phyloP scores from a whole-genome alignment of 805 yeast genomes.

The Nakazawaea sp. region DNA sequence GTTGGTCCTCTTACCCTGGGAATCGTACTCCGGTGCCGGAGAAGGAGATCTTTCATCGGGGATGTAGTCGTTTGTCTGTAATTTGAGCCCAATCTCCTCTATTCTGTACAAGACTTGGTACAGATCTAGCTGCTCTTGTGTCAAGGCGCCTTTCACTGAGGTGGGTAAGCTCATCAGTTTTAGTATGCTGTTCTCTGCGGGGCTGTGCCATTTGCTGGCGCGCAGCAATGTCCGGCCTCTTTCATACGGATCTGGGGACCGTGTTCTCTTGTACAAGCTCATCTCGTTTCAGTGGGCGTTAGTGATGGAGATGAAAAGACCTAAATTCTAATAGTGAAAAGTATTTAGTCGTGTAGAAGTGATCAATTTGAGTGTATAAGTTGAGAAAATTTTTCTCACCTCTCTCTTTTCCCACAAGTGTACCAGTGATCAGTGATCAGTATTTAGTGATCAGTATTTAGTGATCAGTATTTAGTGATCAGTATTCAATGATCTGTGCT shows the following conservation, averaged over 20 bases:
- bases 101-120: slow-evolving; percentile 67
- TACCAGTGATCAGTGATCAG: too few relatives aligned
- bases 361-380: too few relatives aligned
- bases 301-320: too few relatives aligned
- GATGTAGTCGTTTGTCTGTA: slow-evolving; percentile 43
- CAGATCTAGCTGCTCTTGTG: slow-evolving; percentile 75
- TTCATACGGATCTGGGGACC: slow-evolving; percentile 2
- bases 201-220: background rate
- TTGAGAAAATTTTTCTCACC: too few relatives aligned
- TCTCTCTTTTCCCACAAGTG: too few relatives aligned
- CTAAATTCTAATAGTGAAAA: too few relatives aligned
- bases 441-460: too few relatives aligned
- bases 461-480: too few relatives aligned
- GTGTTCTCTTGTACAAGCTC: slow-evolving; percentile 6
- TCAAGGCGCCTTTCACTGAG: slow-evolving; percentile 36
- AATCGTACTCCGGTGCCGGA: slow-evolving; percentile 90
- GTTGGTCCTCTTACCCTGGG: slow-evolving; percentile 74
- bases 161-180: slow-evolving; percentile 28
- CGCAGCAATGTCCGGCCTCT: slow-evolving; percentile 1
- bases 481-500: too few relatives aligned
- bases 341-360: too few relatives aligned
- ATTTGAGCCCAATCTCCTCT: slow-evolving; percentile 65
- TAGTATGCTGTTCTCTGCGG: slow-evolving; percentile 6
- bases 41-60: slow-evolving; percentile 67
- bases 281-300: too few relatives aligned